These are phyloP conservation scores for Nemania sp. DNA, from an alignment of 2,329 filamentous ascomycete species.

Conservation along the genomic window DNA sequence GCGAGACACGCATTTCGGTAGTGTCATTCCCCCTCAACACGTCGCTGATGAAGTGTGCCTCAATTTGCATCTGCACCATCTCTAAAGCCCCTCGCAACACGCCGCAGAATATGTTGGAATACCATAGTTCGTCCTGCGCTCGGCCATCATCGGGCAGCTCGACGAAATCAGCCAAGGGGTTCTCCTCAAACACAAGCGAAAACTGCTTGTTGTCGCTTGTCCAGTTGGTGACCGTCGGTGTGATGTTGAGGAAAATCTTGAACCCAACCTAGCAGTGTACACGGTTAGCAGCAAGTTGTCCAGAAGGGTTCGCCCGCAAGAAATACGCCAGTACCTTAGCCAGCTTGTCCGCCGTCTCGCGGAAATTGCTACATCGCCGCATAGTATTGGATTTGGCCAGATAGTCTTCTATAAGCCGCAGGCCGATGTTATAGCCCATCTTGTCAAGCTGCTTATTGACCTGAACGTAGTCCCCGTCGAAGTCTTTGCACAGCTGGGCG, in stretches of 20 bases:
- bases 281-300: slow-evolving; percentile 24
- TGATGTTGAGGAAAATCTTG: slow-evolving; percentile 98
- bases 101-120: slow-evolving; percentile 94
- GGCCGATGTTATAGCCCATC: slow-evolving; percentile 98
- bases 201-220: slow-evolving; percentile 95
- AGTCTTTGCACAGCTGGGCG: slow-evolving; percentile 94
- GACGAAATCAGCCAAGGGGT: slow-evolving; percentile 95
- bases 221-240: slow-evolving; percentile 92
- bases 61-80: slow-evolving; percentile 99
- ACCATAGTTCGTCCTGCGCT: slow-evolving; percentile 97
- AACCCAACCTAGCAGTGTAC: slow-evolving; percentile 74
- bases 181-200: slow-evolving; percentile 94
- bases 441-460: slow-evolving; percentile 98
- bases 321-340: slow-evolving; percentile 65
- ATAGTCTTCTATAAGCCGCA: slow-evolving; percentile 96
- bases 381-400: slow-evolving; percentile 90
- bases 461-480: slow-evolving; percentile 88
- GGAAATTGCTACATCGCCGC: slow-evolving; percentile 88
- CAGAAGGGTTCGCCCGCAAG: neutral
- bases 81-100: slow-evolving; percentile 88
- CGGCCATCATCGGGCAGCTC: slow-evolving; percentile 94
- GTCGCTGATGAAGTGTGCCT: slow-evolving; percentile 95
- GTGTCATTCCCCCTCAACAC: slow-evolving; percentile 90
- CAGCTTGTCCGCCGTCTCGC: slow-evolving; percentile 96
- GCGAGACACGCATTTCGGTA: slow-evolving; percentile 92